Evolutionary conservation across 805 yeast genomes (phyloP), one percentile per base, ranked within the genome.

Genomic region (Yamadazyma laniorum): DNA sequence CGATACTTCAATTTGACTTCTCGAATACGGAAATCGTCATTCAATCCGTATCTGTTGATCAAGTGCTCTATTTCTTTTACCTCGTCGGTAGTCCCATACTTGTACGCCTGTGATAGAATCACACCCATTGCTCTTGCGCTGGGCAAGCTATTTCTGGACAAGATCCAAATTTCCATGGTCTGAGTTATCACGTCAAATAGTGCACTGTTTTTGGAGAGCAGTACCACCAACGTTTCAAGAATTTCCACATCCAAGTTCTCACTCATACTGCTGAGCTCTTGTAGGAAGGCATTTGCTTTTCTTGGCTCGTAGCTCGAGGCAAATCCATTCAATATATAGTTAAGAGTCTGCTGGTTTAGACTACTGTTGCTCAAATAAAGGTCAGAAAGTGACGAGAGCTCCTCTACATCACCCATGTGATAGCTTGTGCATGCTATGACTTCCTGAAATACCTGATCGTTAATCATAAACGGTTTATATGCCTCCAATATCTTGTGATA

Each of bases 251-350:
- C 54, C 14, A 65, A 39, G 21, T 44, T 29, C 18, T 18, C 34
- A 14, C 35, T 34, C 3, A 12, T 18, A 2, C n/a, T 34, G n/a
- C 29, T 22, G 8, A 41, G 37, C 3, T 32, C 14, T 2, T 53
- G 40, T 5, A 63, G 53, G 6, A 62, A 32, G 4, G 39, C 37
- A 42, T 58, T 61, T 26, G 66, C 53, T 16, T 45, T 49, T 23
- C 57, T 64, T 3, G 63, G 56, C 25, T 67, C 70, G 43, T 58
- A 66, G 45, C 55, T 61, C 28, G 47, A 42, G 5, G 65, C 51
- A 39, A 58, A 61, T 7, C 59, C 58, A 18, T 53, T 50, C 33
- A 67, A 40, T 5, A 56, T 47, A 39, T 64, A 61, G 18, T 59
- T 43, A 37, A 65, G 44, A 2, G 60, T 53, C 12, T 47, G 45